phyloP scores from a whole-genome alignment of 2,329 filamentous ascomycete species.

The Pestalotiopsis sp. region DNA sequence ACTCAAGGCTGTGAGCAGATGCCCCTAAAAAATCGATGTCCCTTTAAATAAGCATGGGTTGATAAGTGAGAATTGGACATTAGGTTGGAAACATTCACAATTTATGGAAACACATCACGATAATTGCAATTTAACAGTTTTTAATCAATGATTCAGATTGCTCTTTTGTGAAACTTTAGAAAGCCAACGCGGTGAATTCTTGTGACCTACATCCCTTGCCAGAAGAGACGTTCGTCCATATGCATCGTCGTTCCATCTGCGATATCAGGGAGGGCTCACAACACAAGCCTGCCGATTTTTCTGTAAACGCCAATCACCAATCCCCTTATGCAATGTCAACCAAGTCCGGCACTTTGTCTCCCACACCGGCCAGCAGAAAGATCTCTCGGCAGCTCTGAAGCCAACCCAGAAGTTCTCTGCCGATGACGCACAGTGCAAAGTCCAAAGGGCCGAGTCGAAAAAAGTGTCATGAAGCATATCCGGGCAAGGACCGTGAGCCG shows the following conservation, averaged over 20 bases:
- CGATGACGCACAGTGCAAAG: not conserved
- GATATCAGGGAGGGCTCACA: constrained; percentile 5
- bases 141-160: constrained; percentile 8
- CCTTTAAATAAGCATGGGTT: not conserved
- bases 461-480: not conserved
- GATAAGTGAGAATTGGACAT: not conserved
- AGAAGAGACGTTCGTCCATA: constrained; percentile 17
- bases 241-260: constrained; percentile 14
- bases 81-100: not conserved
- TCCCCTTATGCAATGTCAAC: constrained; percentile 14
- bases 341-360: not conserved
- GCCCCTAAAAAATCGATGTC: not conserved
- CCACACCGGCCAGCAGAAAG: constrained; percentile 3
- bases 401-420: not conserved
- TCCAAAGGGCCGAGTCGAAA: constrained; percentile 1
- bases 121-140: not conserved
- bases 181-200: constrained; percentile 6
- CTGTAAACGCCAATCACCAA: constrained; percentile 11
- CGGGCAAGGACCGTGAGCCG: not conserved
- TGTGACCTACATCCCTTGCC: constrained; percentile 14
- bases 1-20: not conserved
- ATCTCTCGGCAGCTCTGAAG: not conserved
- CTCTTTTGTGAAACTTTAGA: constrained; percentile 9
- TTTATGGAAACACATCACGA: not conserved
- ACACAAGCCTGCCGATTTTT: not conserved